phyloP scores from a whole-genome alignment of 805 yeast genomes.

The Yarrowia keelungensis region DNA sequence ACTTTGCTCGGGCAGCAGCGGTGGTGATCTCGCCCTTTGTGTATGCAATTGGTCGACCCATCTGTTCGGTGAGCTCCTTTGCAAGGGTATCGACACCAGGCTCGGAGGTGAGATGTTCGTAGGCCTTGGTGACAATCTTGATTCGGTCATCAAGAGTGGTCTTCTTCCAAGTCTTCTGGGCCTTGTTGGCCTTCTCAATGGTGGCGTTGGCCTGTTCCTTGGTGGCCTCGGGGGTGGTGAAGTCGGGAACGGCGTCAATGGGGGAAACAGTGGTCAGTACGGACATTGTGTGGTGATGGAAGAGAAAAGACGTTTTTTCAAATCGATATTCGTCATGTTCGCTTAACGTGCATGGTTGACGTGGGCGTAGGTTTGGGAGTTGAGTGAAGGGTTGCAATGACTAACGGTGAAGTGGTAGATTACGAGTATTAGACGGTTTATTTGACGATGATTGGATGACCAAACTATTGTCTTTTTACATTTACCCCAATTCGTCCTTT shows the following conservation, averaged over 20 bases:
- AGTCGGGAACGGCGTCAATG: slow-evolving; percentile 45
- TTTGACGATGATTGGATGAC: too few relatives aligned
- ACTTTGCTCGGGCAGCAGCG: slow-evolving; percentile 47
- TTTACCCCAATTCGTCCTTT: too few relatives aligned
- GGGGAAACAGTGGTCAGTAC: slow-evolving; percentile 48
- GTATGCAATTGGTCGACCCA: slow-evolving; percentile 51
- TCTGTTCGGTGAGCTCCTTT: slow-evolving; percentile 48
- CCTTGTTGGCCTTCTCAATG: slow-evolving; percentile 44
- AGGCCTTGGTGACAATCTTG: slow-evolving; percentile 44
- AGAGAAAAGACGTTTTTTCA: neutral
- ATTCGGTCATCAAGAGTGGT: slow-evolving; percentile 45
- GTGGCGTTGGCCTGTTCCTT: slow-evolving; percentile 41
- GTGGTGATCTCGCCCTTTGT: slow-evolving; percentile 49
- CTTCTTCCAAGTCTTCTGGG: slow-evolving; percentile 46
- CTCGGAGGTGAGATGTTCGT: slow-evolving; percentile 44
- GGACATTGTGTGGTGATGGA: slow-evolving; percentile 1
- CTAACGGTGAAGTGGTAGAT: too few relatives aligned
- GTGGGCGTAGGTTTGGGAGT: neutral
- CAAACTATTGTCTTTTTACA: too few relatives aligned
- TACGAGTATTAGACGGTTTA: too few relatives aligned
- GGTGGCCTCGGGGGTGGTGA: slow-evolving; percentile 46
- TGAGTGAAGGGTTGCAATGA: too few relatives aligned
- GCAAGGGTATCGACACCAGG: slow-evolving; percentile 45
- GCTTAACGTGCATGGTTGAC: slow-evolving; percentile 22
- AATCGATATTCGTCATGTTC: slow-evolving; percentile 4